Percentiles rank a stretch among this genome's conserved stretches.
phyloP scores from a whole-genome alignment of 805 yeast species.

The Ogataea polymorpha region DNA sequence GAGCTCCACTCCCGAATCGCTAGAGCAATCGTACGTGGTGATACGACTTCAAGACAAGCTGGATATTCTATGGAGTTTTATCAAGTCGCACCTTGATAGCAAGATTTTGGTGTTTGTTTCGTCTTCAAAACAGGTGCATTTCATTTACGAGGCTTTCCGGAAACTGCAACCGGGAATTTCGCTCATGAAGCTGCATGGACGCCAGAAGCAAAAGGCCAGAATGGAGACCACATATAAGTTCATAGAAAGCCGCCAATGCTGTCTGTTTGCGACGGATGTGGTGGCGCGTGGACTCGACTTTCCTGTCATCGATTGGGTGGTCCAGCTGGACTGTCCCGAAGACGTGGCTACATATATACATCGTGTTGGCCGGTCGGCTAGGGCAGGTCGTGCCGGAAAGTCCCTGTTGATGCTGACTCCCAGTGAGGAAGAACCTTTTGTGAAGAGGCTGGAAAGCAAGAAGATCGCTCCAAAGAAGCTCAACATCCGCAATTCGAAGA shows the following conservation, averaged over 20 bases:
- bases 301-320: slow-evolving; percentile 94
- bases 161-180: slow-evolving; percentile 91
- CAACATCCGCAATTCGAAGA: slow-evolving; percentile 71
- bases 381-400: slow-evolving; percentile 82
- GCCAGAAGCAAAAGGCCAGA: slow-evolving; percentile 87
- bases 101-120: slow-evolving; percentile 83
- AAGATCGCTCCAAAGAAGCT: slow-evolving; percentile 69
- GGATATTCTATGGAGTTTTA: slow-evolving; percentile 80
- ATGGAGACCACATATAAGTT: slow-evolving; percentile 78
- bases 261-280: slow-evolving; percentile 85
- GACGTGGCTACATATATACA: slow-evolving; percentile 87
- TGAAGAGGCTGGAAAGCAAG: slow-evolving; percentile 56
- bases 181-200: slow-evolving; percentile 78
- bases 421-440: slow-evolving; percentile 73
- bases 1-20: slow-evolving; percentile 65
- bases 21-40: slow-evolving; percentile 79
- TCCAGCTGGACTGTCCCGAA: slow-evolving; percentile 89
- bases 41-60: slow-evolving; percentile 76
- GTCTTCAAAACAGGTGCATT: slow-evolving; percentile 88
- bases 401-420: slow-evolving; percentile 82
- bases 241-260: slow-evolving; percentile 72
- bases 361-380: slow-evolving; percentile 85
- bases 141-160: slow-evolving; percentile 80
- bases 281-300: slow-evolving; percentile 92
- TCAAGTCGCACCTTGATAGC: slow-evolving; percentile 74